Evolutionary conservation across 2,329 filamentous ascomycete species (phyloP).

Genomic region (Didymella arachidicola): DNA sequence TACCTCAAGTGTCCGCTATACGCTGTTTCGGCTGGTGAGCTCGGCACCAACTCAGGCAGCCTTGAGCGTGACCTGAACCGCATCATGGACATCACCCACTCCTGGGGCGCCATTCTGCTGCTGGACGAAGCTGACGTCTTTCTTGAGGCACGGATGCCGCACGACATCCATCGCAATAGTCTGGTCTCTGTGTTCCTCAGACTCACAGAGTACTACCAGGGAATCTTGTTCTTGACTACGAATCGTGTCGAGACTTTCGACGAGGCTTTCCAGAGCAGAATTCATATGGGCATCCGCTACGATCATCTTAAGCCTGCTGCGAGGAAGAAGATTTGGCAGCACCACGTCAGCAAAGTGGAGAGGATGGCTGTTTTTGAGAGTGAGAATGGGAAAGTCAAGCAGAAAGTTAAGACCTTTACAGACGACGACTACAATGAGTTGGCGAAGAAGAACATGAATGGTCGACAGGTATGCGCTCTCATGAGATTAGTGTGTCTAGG

Average conservation of each 20-base stretch:
- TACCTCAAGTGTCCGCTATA: conserved; percentile 82
- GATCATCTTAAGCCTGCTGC: conserved; percentile 75
- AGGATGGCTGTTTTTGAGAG: conserved; percentile 55
- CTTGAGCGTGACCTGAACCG: conserved; percentile 81
- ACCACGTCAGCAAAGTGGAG: conserved; percentile 79
- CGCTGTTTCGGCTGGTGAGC: conserved; percentile 81
- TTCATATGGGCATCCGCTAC: conserved; percentile 85
- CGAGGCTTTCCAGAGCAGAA: conserved; percentile 86
- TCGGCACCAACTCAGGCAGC: conserved; percentile 74
- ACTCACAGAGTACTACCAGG: conserved; percentile 89
- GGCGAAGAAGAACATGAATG: conserved; percentile 73
- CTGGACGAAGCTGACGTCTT: conserved; percentile 74
- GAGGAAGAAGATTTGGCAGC: conserved; percentile 80
- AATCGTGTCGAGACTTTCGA: conserved; percentile 90
- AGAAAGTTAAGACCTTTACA: conserved; percentile 60
- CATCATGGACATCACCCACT: conserved; percentile 84
- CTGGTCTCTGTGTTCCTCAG: conserved; percentile 88
- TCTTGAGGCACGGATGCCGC: conserved; percentile 80
- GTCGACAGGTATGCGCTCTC: conserved; percentile 63
- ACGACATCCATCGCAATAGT: conserved; percentile 84
- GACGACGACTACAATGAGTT: conserved; percentile 73
- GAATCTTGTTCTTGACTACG: conserved; percentile 87
- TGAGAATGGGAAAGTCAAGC: conserved; percentile 55
- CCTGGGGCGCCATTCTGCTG: conserved; percentile 84
- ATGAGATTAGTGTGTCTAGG: neutral